Evolutionary conservation across 2,329 filamentous ascomycete genomes (phyloP), one percentile per base, ranked within the genome.

Genomic region (Coniochaeta sp.): DNA sequence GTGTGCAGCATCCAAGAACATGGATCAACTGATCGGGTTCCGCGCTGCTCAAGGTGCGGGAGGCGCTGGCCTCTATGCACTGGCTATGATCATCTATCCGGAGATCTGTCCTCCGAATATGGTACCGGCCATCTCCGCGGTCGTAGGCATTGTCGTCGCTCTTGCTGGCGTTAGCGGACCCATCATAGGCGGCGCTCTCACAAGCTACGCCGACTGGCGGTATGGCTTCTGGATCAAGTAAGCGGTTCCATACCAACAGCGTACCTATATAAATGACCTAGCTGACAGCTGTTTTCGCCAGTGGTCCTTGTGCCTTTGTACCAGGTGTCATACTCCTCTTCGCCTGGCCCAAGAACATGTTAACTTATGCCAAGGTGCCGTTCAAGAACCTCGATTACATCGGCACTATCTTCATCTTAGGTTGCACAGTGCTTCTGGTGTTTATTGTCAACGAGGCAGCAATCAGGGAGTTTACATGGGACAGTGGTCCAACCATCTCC

Each of bases 371-470:
- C 30, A 59, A 40, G n/a, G 12, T 57, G 22, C 60, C 22, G 16
- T 59, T 61, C 40, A 52, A 30, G 26, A 42, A 55, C n/a, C 57
- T 61, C 36, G 61, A 62, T 54, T 59, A 47, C 30, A 7, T 61
- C 17, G 61, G 61, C 8, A 36, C 55, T 14, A 12, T 59, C 17
- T 58, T 68, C 19, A 57, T 66, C 22, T 40, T 67, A 26, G 58
- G 55, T 6, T 63, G 58, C 19, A 65, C 65, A 2, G 62, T 67
- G 12, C 60, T 68, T 7, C 63, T 66, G 17, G 65, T 68, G 34
- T 68, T 68, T 60, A 65, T 65, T 50, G 60, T 66, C 26, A 65
- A 68, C 58, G 61, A 66, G 50, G 63, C 58, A 14, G 62, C 63
- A 24, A 62, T 64, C 44, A 60, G 60, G 47, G 63, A 64, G 26